Percentiles rank a stretch among this genome's conserved stretches.
These are phyloP conservation scores for Coemansia sp. DNA, from an alignment of 192 early-diverging fungal species.

Conservation along the genomic window DNA sequence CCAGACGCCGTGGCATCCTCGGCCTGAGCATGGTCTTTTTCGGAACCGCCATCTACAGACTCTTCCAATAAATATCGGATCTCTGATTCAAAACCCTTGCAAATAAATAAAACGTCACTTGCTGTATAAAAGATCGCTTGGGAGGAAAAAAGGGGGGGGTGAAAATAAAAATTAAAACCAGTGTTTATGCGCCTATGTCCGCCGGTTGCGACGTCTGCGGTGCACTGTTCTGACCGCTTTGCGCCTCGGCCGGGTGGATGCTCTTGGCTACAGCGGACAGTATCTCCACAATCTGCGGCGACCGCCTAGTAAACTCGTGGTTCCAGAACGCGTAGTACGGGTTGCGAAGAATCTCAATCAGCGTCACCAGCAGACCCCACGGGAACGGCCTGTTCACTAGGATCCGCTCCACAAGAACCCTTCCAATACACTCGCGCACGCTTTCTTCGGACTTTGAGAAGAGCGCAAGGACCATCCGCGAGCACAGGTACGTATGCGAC, in stretches of 20 bases:
- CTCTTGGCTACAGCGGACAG: constrained; percentile 57
- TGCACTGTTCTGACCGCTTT: constrained; percentile 3
- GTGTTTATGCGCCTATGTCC: neutral
- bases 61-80: constrained; percentile 1
- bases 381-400: constrained; percentile 97
- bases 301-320: constrained; percentile 58
- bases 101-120: neutral
- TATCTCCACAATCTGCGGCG: constrained; percentile 57
- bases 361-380: constrained; percentile 95
- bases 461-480: constrained; percentile 82
- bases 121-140: too few species aligned
- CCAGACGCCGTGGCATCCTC: constrained; percentile 35
- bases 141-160: too few species aligned
- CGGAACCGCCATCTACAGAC: constrained; percentile 14
- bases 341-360: constrained; percentile 97
- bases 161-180: too few species aligned
- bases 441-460: constrained; percentile 72
- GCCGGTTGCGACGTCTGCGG: constrained; percentile 26
- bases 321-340: constrained; percentile 79
- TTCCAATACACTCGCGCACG: constrained; percentile 93
- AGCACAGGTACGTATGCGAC: constrained; percentile 94
- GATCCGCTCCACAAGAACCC: constrained; percentile 92
- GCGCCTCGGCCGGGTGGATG: constrained; percentile 35
- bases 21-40: constrained; percentile 30
- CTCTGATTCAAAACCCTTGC: too few species aligned